Conservation (phyloP, 495 filamentous ascomycete species). For the Amniculicola lignicola region DNA sequence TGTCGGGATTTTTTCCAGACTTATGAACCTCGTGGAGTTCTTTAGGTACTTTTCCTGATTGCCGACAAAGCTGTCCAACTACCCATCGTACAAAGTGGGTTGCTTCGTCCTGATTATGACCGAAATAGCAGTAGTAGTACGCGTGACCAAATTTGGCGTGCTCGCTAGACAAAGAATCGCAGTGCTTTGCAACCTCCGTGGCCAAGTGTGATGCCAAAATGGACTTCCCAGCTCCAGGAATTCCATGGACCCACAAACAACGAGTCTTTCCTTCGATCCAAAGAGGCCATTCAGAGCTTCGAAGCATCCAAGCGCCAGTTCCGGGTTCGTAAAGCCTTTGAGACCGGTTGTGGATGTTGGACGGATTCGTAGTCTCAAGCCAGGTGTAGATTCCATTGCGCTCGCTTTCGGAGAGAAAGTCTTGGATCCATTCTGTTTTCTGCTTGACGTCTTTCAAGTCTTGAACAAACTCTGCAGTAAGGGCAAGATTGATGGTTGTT, state of each 20-base stretch:
- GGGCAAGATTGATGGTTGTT: too few relatives aligned
- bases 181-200: constrained; percentile 29
- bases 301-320: constrained; percentile 35
- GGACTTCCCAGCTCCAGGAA: constrained; percentile 47
- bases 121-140: constrained; percentile 46
- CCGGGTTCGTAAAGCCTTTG: constrained; percentile 7
- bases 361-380: background rate
- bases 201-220: constrained; percentile 42
- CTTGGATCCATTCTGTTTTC: too few relatives aligned
- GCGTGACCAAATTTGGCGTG: constrained; percentile 5
- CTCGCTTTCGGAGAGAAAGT: too few relatives aligned
- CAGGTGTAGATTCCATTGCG: background rate
- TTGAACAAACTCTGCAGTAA: too few relatives aligned
- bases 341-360: constrained; percentile 28
- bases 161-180: background rate
- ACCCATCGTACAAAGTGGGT: constrained; percentile 28
- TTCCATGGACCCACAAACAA: constrained; percentile 45
- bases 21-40: background rate
- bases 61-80: constrained; percentile 40
- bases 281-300: constrained; percentile 16
- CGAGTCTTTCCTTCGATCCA: constrained; percentile 26
- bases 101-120: constrained; percentile 37
- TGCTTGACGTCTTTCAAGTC: too few relatives aligned
- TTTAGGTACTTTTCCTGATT: constrained; percentile 25
- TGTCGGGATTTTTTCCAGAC: background rate